These are phyloP conservation scores for Ogataea trehaloabstinens DNA, from an alignment of 805 yeast genomes.

Conservation along the genomic window DNA sequence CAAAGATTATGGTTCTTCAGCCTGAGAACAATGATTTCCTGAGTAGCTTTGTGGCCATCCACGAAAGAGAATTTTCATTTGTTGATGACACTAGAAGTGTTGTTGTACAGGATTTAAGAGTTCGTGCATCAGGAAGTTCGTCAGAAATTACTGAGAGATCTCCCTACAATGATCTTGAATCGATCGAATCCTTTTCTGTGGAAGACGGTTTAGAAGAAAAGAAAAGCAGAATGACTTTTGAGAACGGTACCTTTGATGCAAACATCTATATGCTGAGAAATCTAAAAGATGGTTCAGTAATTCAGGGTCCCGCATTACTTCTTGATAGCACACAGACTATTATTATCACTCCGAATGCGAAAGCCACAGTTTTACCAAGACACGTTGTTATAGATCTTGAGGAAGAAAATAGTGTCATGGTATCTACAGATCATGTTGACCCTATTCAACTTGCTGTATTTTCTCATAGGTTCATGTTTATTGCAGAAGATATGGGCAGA, in stretches of 20 bases:
- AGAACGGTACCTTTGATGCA: conserved; percentile 19
- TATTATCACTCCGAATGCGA: conserved; percentile 32
- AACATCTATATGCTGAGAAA: conserved; percentile 47
- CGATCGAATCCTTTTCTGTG: conserved; percentile 71
- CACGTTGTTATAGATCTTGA: conserved; percentile 30
- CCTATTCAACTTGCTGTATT: conserved; percentile 44
- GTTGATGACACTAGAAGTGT: conserved; percentile 52
- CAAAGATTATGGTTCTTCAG: conserved; percentile 60
- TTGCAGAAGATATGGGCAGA: conserved; percentile 47
- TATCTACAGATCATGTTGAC: conserved; percentile 38
- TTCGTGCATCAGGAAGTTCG: conserved; percentile 74
- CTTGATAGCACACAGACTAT: conserved; percentile 37
- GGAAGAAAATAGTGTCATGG: conserved; percentile 32
- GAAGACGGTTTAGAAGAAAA: conserved; percentile 55
- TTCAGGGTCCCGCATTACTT: conserved; percentile 46
- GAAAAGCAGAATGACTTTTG: conserved; percentile 43
- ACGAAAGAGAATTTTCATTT: conserved; percentile 68
- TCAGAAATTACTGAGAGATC: conserved; percentile 27
- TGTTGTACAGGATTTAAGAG: conserved; percentile 57
- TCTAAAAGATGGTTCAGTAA: conserved; percentile 44
- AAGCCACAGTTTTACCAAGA: conserved; percentile 30
- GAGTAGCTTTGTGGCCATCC: conserved; percentile 49
- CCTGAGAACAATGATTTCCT: conserved; percentile 33
- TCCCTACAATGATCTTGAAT: conserved; percentile 23
- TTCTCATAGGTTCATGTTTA: conserved; percentile 47